Percentiles rank a stretch among this genome's conserved stretches.
Conservation (phyloP, 176 grass and related monocot species). For the maize (Zea mays) region Zm-B73-REFERENCE-NAM-5.0 NC_050097.1:22319001-22319500, state of each 20-base stretch:
- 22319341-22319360: too few relatives aligned
- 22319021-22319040: constrained; percentile 36
- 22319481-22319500: too few relatives aligned
- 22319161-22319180: constrained; percentile 17
- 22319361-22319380: too few relatives aligned
- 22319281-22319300: neutral
- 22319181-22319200: constrained; percentile 15
- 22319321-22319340: too few relatives aligned
- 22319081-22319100: constrained; percentile 1
- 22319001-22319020: constrained; percentile 69
- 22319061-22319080: neutral
- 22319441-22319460: too few relatives aligned
- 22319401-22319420: too few relatives aligned
- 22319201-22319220: constrained; percentile 16
- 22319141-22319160: neutral
- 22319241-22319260: constrained; percentile 41
- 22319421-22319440: too few relatives aligned
- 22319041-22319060: neutral
- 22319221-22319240: constrained; percentile 36
- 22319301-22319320: neutral
- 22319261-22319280: constrained; percentile 19
- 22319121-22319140: neutral
- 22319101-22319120: constrained; percentile 3
- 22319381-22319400: too few relatives aligned
- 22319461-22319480: too few relatives aligned